Evolutionary conservation across 306 rosid species (phyloP), one percentile per base, ranked within the genome.

Genomic region (Vigna unguiculata): DNA sequence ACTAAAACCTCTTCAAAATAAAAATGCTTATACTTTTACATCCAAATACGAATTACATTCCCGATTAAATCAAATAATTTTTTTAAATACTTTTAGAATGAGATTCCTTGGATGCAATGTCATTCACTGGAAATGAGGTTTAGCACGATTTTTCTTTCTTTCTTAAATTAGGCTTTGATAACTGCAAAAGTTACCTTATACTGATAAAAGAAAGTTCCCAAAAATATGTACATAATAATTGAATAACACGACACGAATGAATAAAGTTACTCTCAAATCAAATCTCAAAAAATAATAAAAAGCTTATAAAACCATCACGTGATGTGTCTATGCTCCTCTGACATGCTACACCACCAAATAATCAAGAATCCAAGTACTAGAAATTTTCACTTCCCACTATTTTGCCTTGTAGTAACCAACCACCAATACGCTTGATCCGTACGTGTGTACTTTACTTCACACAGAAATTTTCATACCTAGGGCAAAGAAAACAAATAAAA

Each of bases 301-400:
- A 66, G 54, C 53, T 10, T 38, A 21, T 13, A 43, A 20, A 43
- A 36, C 60, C 51, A 17, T 83, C 84, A 79, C 77, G 66, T 82
- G 84, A 85, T 51, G 7, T 78, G 70, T 78, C 79, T 68, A 70
- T 64, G 72, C 41, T 65, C 38, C 15, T 60, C 83, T 58, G 68
- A 66, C 83, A 83, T 74, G 24, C 17, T 72, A 57, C 67, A 79
- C 79, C 83, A 73, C 40, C n/a, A 36, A 48, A 78, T 80, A 76
- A 43, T 43, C 5, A 12, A 43, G 11, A 10, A 41, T 41, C 47
- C 3, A 41, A 38, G 41, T 46, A 11, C 16, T 43, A 73, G 41
- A 70, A 66, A 14, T 58, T 82, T 57, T 34, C 57, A 72, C 21
- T 25, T 74, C 25, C 53, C 43, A 25, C 28, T 25, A 25, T 25